Base-by-base conservation (phyloP, 495 filamentous ascomycete species). In the Aspergillus asperescens region DNA sequence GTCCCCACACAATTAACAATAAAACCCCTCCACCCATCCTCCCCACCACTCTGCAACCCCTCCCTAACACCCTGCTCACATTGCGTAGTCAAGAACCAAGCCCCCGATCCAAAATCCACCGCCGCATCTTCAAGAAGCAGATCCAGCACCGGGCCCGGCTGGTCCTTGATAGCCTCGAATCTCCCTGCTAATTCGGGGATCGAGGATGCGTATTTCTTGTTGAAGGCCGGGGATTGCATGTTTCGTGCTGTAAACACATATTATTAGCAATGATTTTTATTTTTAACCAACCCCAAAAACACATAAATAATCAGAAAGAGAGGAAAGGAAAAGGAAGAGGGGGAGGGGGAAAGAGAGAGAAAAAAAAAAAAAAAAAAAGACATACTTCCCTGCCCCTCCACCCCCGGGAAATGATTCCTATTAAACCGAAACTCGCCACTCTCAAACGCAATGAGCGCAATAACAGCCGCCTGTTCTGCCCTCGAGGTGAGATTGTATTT, bases 71-170 rank as follows among this genome's bases (percentile, higher is more conserved):
- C 64, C 4, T 50, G 15, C 0, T 53, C 45, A 67, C 89, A 94
- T 65, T 89, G 76, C 1, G 75, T 85, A 5, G 64, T 80, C 34
- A 88, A 55, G 61, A 86, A 93, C 90, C 89, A 95, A 3, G 82
- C 79, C 18, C 78, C 90, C 24, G 76, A 81, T 2, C 77, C 86
- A 65, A 90, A 95, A 64, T 87, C 84, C 58, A 79, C 82, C 18
- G 67, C 63, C 7, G 78, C 62, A 57, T 89, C 77, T 0, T 63
- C 59, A 19, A 73, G 68, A 28, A 93, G 75, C 28, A 91, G 62
- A 6, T 70, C 74, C 13, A 86, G 74, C 7, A 89, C 62, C 0
- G 64, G 72, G 46, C 73, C 76, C 8, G 72, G 61, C 24, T 70
- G 61, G 61, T 60, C 48, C 15, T 61, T 46, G 20, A 78, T 69